Conservation (phyloP, 805 yeast species). For the Kuraishia molischiana region DNA sequence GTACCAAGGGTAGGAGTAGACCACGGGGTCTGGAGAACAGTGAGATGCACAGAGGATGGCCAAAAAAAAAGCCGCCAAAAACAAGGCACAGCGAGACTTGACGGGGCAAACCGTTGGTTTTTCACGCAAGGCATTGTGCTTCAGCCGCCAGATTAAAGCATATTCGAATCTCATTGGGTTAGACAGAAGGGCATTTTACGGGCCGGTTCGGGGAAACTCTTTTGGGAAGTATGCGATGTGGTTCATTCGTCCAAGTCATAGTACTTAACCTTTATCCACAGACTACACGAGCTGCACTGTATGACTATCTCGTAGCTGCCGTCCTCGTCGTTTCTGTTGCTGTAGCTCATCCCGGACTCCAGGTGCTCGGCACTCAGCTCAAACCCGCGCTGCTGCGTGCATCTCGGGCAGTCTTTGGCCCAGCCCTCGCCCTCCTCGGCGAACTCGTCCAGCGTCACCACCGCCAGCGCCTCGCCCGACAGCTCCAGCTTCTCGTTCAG, state of each 20-base stretch:
- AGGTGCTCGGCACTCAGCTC: conserved; percentile 52
- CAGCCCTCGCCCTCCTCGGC: conserved; percentile 23
- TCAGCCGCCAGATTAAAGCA: no score
- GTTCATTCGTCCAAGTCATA: conserved; percentile 29
- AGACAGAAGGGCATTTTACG: no score
- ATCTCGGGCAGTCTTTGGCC: conserved; percentile 57
- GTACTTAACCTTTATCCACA: conserved; percentile 75
- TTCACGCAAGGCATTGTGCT: no score
- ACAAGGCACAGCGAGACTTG: no score
- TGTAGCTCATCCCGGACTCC: conserved; percentile 14
- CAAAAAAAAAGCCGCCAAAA: no score
- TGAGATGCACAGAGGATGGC: no score
- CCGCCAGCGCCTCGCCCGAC: conserved; percentile 65
- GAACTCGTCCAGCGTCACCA: conserved; percentile 56
- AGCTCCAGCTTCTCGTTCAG: conserved; percentile 21
- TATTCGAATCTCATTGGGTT: no score
- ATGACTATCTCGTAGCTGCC: conserved; percentile 54
- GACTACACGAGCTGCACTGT: conserved; percentile 76
- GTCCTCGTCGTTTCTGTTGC: conserved; percentile 27
- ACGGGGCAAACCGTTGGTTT: no score
- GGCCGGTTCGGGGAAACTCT: no score
- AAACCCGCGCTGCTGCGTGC: conserved; percentile 44
- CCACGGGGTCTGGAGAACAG: no score
- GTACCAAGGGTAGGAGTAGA: no score
- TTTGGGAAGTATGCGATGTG: background rate